Evolutionary conservation across 2,329 filamentous ascomycete genomes (phyloP).

Genomic region (Exserohilum rostratum): DNA sequence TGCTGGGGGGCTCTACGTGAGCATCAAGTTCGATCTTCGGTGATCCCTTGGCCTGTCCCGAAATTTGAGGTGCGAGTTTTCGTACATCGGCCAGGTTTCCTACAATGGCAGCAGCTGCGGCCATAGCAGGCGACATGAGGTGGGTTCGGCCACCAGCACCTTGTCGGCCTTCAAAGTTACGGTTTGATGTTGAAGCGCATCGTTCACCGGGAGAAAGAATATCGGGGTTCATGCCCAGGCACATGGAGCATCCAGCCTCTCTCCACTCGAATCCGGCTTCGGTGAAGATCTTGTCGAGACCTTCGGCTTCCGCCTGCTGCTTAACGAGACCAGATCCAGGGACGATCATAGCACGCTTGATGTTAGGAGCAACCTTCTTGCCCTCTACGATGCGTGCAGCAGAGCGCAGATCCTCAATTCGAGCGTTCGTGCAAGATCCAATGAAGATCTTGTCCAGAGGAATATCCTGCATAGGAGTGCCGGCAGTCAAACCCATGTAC

Average conservation of each 20-base stretch:
- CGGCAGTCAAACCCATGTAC: conserved; percentile 92
- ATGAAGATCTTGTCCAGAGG: conserved; percentile 95
- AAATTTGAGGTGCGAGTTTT: conserved; percentile 66
- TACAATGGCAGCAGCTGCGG: conserved; percentile 84
- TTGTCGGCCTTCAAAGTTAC: conserved; percentile 96
- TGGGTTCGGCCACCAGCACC: conserved; percentile 91
- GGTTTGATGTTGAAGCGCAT: conserved; percentile 94
- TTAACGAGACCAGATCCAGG: conserved; percentile 95
- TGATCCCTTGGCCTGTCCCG: conserved; percentile 54
- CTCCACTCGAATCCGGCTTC: conserved; percentile 98
- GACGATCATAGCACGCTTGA: conserved; percentile 95
- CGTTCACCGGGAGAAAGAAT: conserved; percentile 91
- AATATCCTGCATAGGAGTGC: conserved; percentile 91
- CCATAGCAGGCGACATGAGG: conserved; percentile 97
- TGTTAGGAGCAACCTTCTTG: conserved; percentile 82
- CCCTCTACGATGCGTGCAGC: conserved; percentile 87
- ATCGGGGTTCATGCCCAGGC: conserved; percentile 98
- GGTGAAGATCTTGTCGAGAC: conserved; percentile 87
- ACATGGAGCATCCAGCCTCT: conserved; percentile 99
- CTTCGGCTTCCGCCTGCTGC: conserved; percentile 86
- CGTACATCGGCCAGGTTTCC: conserved; percentile 93
- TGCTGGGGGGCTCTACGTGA: conserved; percentile 62
- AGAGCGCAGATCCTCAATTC: conserved; percentile 92
- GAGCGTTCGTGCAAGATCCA: conserved; percentile 95
- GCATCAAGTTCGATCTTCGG: conserved; percentile 65